phyloP scores from a whole-genome alignment of 768 basidiomycete species.

The Calocybe gangraenosa region DNA sequence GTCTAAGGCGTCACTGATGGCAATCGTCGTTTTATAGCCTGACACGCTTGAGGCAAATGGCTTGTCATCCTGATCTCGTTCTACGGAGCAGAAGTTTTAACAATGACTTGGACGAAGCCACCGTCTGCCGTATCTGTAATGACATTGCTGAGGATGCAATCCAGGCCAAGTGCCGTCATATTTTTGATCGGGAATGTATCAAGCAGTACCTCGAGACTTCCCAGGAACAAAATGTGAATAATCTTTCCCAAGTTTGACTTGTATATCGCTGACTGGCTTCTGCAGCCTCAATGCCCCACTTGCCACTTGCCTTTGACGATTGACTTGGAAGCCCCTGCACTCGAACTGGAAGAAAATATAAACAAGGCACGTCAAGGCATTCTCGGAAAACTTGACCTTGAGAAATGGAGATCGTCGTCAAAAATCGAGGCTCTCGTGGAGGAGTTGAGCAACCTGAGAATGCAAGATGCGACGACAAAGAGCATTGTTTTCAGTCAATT shows the following conservation, averaged over 20 bases:
- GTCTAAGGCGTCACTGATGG: neutral
- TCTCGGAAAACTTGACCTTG: constrained; percentile 82
- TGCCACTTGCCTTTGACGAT: constrained; percentile 92
- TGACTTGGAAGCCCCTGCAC: constrained; percentile 89
- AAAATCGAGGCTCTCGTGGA: constrained; percentile 97
- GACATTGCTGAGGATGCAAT: constrained; percentile 98
- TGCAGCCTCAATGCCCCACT: constrained; percentile 87
- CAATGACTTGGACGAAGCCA: constrained; percentile 65
- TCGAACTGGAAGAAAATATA: constrained; percentile 70
- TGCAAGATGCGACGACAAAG: constrained; percentile 88
- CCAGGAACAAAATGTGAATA: constrained; percentile 57
- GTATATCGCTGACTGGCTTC: neutral
- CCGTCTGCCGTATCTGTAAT: constrained; percentile 92
- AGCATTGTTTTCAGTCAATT: constrained; percentile 97
- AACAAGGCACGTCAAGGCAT: constrained; percentile 78
- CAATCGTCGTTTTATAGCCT: constrained; percentile 44
- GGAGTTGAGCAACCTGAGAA: constrained; percentile 81
- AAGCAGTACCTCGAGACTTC: constrained; percentile 82
- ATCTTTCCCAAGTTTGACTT: neutral
- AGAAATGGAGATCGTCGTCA: constrained; percentile 91
- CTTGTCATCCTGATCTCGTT: constrained; percentile 92
- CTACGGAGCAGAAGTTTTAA: constrained; percentile 75
- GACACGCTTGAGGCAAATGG: constrained; percentile 95
- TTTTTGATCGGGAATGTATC: constrained; percentile 96
- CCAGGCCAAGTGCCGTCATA: constrained; percentile 86